A percentile compares a stretch with the other conserved stretches of the same genome.
Evolutionary conservation across 2,329 filamentous ascomycete genomes (phyloP).

Genomic region (Curvularia spicifera): DNA sequence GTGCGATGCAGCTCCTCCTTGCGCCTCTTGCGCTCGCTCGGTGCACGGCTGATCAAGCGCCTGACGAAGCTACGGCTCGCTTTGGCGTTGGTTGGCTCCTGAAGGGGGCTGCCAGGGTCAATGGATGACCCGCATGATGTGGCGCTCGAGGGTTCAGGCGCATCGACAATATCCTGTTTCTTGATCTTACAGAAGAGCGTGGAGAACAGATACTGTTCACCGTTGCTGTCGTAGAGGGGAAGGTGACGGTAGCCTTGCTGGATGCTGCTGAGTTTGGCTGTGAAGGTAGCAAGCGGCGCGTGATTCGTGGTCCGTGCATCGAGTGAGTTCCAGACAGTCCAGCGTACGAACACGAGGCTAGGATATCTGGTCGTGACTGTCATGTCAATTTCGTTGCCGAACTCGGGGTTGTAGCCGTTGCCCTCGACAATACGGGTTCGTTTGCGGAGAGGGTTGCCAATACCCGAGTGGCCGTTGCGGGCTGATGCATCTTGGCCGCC

Average conservation of each 20-base stretch:
- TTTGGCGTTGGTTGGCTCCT: conserved; percentile 42
- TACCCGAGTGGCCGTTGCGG: conserved; percentile 68
- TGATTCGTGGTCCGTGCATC: conserved; percentile 73
- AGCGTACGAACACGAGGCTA: conserved; percentile 90
- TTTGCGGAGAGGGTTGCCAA: conserved; percentile 75
- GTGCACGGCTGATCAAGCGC: conserved; percentile 53
- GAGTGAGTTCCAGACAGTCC: conserved; percentile 85
- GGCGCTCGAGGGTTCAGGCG: conserved; percentile 36
- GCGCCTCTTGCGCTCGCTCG: conserved; percentile 52
- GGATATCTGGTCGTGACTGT: conserved; percentile 92
- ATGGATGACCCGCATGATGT: conserved; percentile 36
- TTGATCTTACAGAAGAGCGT: conserved; percentile 90
- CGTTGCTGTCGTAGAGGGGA: conserved; percentile 84
- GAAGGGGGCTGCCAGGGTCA: conserved; percentile 38
- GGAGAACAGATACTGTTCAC: conserved; percentile 93
- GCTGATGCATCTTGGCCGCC: conserved; percentile 70
- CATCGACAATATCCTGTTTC: conserved; percentile 60
- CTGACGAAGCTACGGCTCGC: conserved; percentile 48
- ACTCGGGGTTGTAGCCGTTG: conserved; percentile 93
- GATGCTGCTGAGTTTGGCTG: conserved; percentile 86
- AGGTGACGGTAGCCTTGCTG: conserved; percentile 93
- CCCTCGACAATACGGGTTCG: conserved; percentile 81
- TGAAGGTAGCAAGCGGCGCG: conserved; percentile 82
- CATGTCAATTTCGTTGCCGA: conserved; percentile 79
- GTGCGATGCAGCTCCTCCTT: conserved; percentile 38